A percentile compares a stretch with the other conserved stretches of the same genome.
These are phyloP conservation scores for Neckera pumila DNA, from an alignment of 225 moss, liverwort and hornwort genomes.

Conservation along the genomic window DNA sequence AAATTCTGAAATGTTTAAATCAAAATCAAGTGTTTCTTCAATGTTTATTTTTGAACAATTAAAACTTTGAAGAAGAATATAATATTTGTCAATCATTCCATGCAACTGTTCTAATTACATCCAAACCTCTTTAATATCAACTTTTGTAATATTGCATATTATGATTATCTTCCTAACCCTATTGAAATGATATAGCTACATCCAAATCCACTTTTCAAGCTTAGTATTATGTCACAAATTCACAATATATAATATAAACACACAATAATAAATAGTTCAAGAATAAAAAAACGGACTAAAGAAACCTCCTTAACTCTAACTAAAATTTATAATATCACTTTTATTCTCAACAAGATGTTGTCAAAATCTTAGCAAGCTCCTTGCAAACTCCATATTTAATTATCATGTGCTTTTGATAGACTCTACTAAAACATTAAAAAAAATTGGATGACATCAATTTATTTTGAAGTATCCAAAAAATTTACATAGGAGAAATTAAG, in stretches of 20 bases:
- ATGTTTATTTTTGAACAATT: background rate
- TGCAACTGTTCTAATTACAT: background rate
- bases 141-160: background rate
- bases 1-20: background rate
- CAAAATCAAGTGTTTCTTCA: background rate
- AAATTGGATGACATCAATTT: background rate
- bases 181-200: background rate
- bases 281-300: background rate
- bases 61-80: background rate
- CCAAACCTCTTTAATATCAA: background rate
- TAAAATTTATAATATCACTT: background rate
- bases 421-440: background rate
- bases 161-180: background rate
- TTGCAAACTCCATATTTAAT: background rate
- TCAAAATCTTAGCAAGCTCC: background rate
- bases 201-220: background rate
- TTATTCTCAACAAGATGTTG: background rate
- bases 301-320: background rate
- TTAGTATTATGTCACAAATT: background rate
- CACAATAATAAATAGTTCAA: rapidly evolving
- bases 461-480: background rate
- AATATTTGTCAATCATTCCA: background rate
- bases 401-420: background rate
- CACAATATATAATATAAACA: background rate
- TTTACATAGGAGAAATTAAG: background rate